A percentile compares a stretch with the other conserved stretches of the same genome.
Evolutionary conservation across 2,329 filamentous ascomycete species (phyloP).

Genomic region (Dactylellina cionopaga): DNA sequence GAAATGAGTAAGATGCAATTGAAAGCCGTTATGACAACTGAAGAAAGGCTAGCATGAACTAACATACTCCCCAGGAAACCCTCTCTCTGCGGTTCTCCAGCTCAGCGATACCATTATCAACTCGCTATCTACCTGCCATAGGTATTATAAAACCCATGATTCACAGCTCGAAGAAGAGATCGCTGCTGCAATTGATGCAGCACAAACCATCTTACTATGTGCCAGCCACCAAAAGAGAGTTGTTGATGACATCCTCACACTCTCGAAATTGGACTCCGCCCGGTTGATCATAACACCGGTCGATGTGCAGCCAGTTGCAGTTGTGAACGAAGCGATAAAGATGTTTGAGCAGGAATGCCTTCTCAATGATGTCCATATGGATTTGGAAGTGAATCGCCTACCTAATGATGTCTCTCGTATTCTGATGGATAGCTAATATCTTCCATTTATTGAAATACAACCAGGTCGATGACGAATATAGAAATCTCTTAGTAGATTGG

Average conservation of each 20-base stretch:
- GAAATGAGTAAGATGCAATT: slow-evolving; percentile 44
- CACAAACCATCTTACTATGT: slow-evolving; percentile 81
- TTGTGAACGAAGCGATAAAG: slow-evolving; percentile 66
- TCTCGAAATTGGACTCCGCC: slow-evolving; percentile 76
- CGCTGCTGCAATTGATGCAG: slow-evolving; percentile 70
- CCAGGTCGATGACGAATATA: slow-evolving; percentile 33
- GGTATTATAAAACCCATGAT: slow-evolving; percentile 55
- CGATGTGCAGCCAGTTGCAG: slow-evolving; percentile 73
- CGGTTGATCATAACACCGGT: slow-evolving; percentile 67
- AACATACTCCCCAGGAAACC: slow-evolving; percentile 74
- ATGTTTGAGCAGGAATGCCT: slow-evolving; percentile 43
- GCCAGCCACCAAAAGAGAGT: slow-evolving; percentile 80
- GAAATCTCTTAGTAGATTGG: slow-evolving; percentile 50
- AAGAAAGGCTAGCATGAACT: too few relatives aligned
- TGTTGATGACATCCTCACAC: slow-evolving; percentile 73
- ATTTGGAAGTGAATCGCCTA: slow-evolving; percentile 23
- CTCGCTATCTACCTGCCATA: slow-evolving; percentile 29
- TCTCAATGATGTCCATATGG: slow-evolving; percentile 36
- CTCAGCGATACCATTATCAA: slow-evolving; percentile 76
- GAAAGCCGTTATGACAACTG: too few relatives aligned
- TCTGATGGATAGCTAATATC: too few relatives aligned
- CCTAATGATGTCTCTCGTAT: too few relatives aligned
- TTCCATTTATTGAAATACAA: too few relatives aligned
- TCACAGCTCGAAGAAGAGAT: slow-evolving; percentile 31
- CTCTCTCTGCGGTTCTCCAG: slow-evolving; percentile 77